phyloP scores from a whole-genome alignment of 306 rosid genomes.

The Styphnolobium japonicum region DNA sequence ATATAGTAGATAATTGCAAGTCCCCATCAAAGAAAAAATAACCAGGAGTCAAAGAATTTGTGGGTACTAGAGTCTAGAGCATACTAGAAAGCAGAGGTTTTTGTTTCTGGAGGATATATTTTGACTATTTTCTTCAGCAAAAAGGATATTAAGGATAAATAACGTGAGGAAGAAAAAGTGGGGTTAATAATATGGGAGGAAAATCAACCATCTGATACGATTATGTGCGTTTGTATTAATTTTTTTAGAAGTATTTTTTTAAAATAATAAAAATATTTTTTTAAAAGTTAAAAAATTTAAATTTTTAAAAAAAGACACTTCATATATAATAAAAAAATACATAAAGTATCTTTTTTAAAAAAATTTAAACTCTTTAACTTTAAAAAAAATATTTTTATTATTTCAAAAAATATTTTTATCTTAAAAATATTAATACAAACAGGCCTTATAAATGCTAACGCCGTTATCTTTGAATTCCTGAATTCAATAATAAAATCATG shows the following conservation, averaged over 20 bases:
- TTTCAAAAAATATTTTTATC: too few relatives aligned
- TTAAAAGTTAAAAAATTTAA: too few relatives aligned
- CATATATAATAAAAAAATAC: too few relatives aligned
- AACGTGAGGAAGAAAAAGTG: not conserved
- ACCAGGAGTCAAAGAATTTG: not conserved
- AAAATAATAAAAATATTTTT: too few relatives aligned
- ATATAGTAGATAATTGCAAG: not conserved
- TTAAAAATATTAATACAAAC: too few relatives aligned
- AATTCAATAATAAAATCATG: not conserved
- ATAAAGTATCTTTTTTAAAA: too few relatives aligned
- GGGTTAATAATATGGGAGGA: not conserved
- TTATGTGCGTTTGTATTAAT: too few relatives aligned
- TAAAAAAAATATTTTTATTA: too few relatives aligned
- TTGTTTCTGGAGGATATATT: not conserved
- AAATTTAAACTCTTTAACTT: too few relatives aligned
- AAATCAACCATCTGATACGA: not conserved
- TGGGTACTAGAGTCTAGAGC: conserved; percentile 7
- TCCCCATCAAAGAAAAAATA: not conserved
- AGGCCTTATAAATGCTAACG: too few relatives aligned
- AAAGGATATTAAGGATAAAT: not conserved
- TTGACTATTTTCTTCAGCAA: not conserved
- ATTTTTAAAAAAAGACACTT: too few relatives aligned
- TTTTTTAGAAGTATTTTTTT: too few relatives aligned
- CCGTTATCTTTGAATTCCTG: not conserved
- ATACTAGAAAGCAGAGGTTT: not conserved